Base-by-base conservation (phyloP, 176 grass and related monocot genomes). In the Leersia perrieri region DNA sequence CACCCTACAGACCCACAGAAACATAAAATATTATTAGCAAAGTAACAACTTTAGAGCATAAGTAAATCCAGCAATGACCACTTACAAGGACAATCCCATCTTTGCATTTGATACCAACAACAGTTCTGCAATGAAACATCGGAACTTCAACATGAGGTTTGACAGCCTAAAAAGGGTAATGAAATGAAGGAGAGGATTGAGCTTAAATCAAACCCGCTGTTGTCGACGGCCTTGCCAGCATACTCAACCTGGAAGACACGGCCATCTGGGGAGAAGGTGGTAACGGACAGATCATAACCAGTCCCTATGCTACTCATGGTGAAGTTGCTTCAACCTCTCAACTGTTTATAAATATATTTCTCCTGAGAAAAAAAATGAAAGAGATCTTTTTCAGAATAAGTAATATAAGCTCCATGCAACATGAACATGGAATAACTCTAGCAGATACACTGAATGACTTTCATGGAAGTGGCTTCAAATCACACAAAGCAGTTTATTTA, bases 171-270 rank as follows among this genome's bases (percentile, higher is more conserved):
- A 69, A 57, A 1, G 30, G n/a, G 63, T 79, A 34, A 31, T 10
- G 22, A 41, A 70, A 45, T 2, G 9, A 42, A 79, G 26, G 71
- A 30, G 74, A 28, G 40, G 10, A 12, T 41, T 36, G 34, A 66
- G 11, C 45, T 5, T 5, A 45, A 70, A 84, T 41, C 80, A 4
- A 89, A 87, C 92, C 92, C 92, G 84, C 92, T 91, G 68, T 92
- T 94, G 80, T 94, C 89, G 62, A 94, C 87, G n/a, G 89, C 92
- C 45, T 94, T 94, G 55, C 84, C 89, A 62, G 89, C 92, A 82
- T 94, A 94, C 92, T 94, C 89, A 45, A 94, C 91, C 89, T 94
- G 92, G 84, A 94, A 94, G 67, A 94, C 92, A 51, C 92, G 79
- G 31, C 89, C 92, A 0, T 94, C 92, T 2, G 89, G 92, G 33